Evolutionary conservation across 1,284 basidiomycete species (phyloP), one percentile per base, ranked within the genome.

Genomic region (Rhodotorula mucilaginosa): DNA sequence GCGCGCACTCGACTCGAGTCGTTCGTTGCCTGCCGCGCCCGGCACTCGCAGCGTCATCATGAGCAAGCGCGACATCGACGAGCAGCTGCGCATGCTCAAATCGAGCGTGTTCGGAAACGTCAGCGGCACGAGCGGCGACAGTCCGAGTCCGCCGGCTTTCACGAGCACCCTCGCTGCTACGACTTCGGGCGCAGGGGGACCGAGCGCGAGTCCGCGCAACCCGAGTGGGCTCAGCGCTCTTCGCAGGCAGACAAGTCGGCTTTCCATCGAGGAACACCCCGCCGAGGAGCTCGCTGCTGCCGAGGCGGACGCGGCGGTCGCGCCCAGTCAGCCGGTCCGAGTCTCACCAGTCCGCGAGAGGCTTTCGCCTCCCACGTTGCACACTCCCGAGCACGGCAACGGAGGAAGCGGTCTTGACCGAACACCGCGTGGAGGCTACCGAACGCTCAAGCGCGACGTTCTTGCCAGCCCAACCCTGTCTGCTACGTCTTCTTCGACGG

Each of bases 41-140:
- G 48, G 21, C 0, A 26, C 26, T 39, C 58, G 58, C 0, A 71
- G 65, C 46, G 51, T 66, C n/a, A 6, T 71, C 52, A 4, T 63
- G 29, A 70, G 64, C n/a, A 74, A 74, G 64, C 58, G 29, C n/a
- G 64, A 72, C 49, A 68, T 73, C 6, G 72, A 74, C 21, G 72
- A 76, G 52, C 70, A 71, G 61, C 51, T 76, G 21, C 65, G 64
- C 13, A 61, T 68, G 3, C 44, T 74, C 8, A 63, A 64, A 21
- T 58, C 61, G 44, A 63, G 65, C 47, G 64, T 56, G 12, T 31
- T 59, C 16, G 65, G 68, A 46, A 31, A n/a, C 6, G 18, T 49
- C 51, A 49, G 47, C 47, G 47, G 60, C 7, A 26, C n/a, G 23
- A 56, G 39, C 15, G 62, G 58, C 44, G 62, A 46, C 23, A 60